Percentiles rank a stretch among this genome's conserved stretches.
phyloP scores from a whole-genome alignment of 2,329 filamentous ascomycete species.

The Colletotrichum filicis region DNA sequence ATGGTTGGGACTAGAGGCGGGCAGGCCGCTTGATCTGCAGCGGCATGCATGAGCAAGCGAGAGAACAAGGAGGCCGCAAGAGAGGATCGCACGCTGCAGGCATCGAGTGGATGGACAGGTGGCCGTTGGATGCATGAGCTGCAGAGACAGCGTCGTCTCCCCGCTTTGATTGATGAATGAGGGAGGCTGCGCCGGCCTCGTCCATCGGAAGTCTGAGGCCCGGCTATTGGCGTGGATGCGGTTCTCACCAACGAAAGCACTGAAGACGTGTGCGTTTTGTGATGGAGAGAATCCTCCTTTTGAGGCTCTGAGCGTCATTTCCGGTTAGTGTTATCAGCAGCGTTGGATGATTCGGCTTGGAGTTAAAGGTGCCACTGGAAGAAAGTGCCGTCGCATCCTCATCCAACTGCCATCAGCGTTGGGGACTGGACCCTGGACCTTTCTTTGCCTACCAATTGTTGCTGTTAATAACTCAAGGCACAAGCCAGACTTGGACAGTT shows the following conservation, averaged over 20 bases:
- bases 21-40: constrained; percentile 27
- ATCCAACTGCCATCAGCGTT: background rate
- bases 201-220: background rate
- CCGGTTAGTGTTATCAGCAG: background rate
- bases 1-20: constrained; percentile 23
- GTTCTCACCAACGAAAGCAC: background rate
- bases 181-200: background rate
- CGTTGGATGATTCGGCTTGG: background rate
- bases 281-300: background rate
- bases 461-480: background rate
- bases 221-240: background rate
- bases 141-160: constrained; percentile 4
- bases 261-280: background rate
- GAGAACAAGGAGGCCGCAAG: background rate
- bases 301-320: background rate
- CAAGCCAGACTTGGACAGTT: background rate
- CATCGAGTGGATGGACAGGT: constrained; percentile 16
- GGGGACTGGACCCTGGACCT: background rate
- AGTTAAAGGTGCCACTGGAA: background rate
- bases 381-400: constrained; percentile 2
- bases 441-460: background rate
- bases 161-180: constrained; percentile 4
- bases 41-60: constrained; percentile 19
- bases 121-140: constrained; percentile 14
- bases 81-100: constrained; percentile 13